phyloP scores from a whole-genome alignment of 176 grass and related monocot species.

The Dendrocalamus sinicus region DNA sequence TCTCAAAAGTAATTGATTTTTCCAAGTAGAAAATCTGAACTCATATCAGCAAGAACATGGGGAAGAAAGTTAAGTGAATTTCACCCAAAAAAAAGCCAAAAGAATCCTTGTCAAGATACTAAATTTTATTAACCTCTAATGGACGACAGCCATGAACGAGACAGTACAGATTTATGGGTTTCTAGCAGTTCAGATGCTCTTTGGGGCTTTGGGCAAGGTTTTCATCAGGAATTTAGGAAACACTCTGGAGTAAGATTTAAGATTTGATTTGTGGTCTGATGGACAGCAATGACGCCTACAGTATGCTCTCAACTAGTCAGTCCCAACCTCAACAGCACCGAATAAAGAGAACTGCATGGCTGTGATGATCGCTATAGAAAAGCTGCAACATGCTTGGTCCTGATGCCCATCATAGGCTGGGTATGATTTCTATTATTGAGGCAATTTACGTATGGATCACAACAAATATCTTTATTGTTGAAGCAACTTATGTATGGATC shows the following conservation, averaged over 20 bases:
- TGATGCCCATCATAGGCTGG: background rate
- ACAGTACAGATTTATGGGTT: background rate
- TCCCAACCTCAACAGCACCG: background rate
- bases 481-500: background rate
- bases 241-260: background rate
- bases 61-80: background rate
- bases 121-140: conserved; percentile 3
- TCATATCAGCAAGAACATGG: background rate
- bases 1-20: background rate
- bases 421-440: background rate
- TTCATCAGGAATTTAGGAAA: background rate
- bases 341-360: background rate
- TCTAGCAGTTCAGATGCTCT: background rate
- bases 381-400: background rate
- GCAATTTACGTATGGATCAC: background rate
- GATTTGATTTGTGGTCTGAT: conserved; percentile 10
- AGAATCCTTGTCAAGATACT: background rate
- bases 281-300: background rate
- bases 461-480: background rate
- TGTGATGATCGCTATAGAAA: background rate
- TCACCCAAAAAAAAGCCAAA: background rate
- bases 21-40: conserved; percentile 4
- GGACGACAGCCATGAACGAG: background rate
- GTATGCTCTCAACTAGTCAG: conserved; percentile 10
- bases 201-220: background rate